phyloP scores from a whole-genome alignment of 2,329 filamentous ascomycete species.

The Claviceps pazoutovae region DNA sequence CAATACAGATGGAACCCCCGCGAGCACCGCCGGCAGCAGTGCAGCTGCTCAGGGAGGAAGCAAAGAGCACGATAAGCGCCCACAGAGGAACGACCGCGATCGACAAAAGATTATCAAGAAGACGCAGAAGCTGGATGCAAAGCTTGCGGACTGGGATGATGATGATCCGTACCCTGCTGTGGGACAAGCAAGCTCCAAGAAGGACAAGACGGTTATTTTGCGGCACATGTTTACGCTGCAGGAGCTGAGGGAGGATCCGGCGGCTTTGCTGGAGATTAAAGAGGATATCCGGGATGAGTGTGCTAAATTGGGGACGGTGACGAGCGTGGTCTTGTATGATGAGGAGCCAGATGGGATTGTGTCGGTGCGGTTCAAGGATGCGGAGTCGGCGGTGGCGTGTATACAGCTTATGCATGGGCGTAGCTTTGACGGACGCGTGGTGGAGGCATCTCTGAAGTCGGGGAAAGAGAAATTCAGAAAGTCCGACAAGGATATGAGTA shows the following conservation, averaged over 20 bases:
- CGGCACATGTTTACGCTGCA: conserved; percentile 85
- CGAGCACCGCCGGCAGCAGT: not conserved
- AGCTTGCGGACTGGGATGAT: conserved; percentile 90
- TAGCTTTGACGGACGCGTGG: conserved; percentile 58
- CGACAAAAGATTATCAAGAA: conserved; percentile 85
- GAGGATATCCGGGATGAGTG: conserved; percentile 89
- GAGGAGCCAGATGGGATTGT: conserved; percentile 73
- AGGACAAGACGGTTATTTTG: conserved; percentile 73
- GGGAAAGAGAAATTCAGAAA: conserved; percentile 63
- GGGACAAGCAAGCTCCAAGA: conserved; percentile 34
- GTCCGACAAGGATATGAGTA: conserved; percentile 39
- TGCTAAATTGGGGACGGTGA: conserved; percentile 71
- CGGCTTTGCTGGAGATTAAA: conserved; percentile 77
- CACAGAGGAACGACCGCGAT: conserved; percentile 46
- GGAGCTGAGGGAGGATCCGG: conserved; percentile 74
- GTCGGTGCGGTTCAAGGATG: conserved; percentile 65
- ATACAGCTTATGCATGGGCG: conserved; percentile 65
- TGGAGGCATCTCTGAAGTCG: conserved; percentile 57
- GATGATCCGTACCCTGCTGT: conserved; percentile 49
- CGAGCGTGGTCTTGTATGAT: conserved; percentile 84
- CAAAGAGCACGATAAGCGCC: conserved; percentile 23
- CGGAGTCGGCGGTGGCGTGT: conserved; percentile 58
- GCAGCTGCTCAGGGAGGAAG: conserved; percentile 8
- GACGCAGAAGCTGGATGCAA: conserved; percentile 80
- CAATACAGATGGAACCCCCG: conserved; percentile 22